Percentiles rank a stretch among this genome's conserved stretches.
These are phyloP conservation scores for Microsporum ferrugineum DNA, from an alignment of 2,329 filamentous ascomycete genomes.

Conservation along the genomic window DNA sequence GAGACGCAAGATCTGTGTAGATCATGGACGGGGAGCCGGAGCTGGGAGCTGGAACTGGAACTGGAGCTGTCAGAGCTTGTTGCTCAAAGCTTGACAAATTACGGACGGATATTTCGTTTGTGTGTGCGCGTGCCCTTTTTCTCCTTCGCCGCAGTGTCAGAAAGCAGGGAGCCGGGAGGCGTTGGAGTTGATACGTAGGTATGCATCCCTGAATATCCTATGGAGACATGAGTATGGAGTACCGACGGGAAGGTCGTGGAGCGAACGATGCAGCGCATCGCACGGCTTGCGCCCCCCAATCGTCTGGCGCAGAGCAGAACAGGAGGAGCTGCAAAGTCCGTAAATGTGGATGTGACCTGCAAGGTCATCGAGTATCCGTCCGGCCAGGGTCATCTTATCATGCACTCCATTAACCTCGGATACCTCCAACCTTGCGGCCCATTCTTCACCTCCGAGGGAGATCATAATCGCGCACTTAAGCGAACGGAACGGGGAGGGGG, in stretches of 20 bases:
- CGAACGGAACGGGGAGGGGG: not conserved
- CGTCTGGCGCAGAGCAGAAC: not conserved
- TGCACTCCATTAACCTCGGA: not conserved
- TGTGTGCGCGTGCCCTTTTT: not conserved
- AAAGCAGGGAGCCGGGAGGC: not conserved
- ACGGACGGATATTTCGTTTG: not conserved
- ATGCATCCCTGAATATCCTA: not conserved
- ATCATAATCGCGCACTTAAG: not conserved
- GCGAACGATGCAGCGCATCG: not conserved
- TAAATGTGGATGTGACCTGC: not conserved
- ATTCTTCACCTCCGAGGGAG: not conserved
- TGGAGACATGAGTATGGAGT: not conserved
- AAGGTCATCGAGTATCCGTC: not conserved
- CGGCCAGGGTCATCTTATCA: not conserved
- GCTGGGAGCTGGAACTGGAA: not conserved
- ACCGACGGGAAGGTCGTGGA: slow-evolving; percentile 1
- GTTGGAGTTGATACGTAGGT: not conserved
- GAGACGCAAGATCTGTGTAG: not conserved
- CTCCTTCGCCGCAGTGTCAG: not conserved
- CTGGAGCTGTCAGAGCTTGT: not conserved
- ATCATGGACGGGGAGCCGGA: not conserved
- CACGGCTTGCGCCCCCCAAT: not conserved
- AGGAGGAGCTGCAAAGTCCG: not conserved
- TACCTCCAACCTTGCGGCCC: not conserved
- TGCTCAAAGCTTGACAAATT: not conserved